phyloP scores from a whole-genome alignment of 371 early-diverging fungal species.

The Mortierella sp. region DNA sequence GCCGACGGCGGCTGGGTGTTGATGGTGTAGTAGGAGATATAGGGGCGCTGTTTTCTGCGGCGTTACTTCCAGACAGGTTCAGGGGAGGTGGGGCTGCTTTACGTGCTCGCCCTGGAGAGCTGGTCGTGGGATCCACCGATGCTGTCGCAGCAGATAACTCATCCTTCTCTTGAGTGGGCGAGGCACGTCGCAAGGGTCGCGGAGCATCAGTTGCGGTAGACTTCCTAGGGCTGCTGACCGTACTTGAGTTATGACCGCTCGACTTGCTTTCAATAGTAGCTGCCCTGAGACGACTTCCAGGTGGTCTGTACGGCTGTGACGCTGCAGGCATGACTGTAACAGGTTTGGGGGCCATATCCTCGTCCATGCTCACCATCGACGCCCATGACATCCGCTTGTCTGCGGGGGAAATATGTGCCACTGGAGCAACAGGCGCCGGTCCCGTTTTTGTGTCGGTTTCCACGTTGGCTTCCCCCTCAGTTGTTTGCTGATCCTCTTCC shows the following conservation, averaged over 20 bases:
- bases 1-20: conserved; percentile 42
- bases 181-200: conserved; percentile 9
- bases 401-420: background rate
- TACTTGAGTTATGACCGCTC: background rate
- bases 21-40: conserved; percentile 39
- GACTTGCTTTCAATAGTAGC: conserved; percentile 19
- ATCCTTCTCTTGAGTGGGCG: conserved; percentile 10
- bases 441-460: background rate
- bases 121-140: background rate
- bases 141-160: background rate
- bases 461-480: background rate
- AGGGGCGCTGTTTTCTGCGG: conserved; percentile 4
- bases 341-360: conserved; percentile 18
- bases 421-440: background rate
- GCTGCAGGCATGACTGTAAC: conserved; percentile 11
- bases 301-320: conserved; percentile 47
- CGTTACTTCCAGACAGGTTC: conserved; percentile 27
- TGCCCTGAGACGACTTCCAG: conserved; percentile 33
- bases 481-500: background rate
- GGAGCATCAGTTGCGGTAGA: background rate
- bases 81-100: conserved; percentile 41
- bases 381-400: conserved; percentile 55
- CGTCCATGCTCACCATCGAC: conserved; percentile 44
- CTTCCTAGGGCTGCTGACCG: conserved; percentile 8
- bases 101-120: conserved; percentile 14